Conservation (phyloP, 768 basidiomycete genomes). For the Tylopilus sp. region DNA sequence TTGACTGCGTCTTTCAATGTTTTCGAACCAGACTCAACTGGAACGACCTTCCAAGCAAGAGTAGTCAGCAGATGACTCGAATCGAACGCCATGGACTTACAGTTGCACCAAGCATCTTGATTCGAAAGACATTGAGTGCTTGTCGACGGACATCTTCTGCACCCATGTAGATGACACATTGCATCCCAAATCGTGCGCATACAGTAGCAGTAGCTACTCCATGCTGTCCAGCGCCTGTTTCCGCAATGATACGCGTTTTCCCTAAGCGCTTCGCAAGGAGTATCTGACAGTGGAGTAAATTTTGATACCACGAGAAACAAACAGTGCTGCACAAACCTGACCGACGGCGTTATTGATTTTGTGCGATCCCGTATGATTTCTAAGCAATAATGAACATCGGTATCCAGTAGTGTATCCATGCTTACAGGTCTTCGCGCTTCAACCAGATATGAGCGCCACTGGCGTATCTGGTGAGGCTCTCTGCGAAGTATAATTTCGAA, state of each 20-base stretch:
- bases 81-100: background rate
- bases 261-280: background rate
- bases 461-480: background rate
- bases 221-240: background rate
- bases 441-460: background rate
- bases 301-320: background rate
- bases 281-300: background rate
- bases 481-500: background rate
- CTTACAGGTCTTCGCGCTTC: background rate
- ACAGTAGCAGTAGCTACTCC: background rate
- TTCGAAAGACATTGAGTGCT: background rate
- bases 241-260: background rate
- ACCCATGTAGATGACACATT: background rate
- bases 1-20: conserved; percentile 1
- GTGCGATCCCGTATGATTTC: too few species aligned
- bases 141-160: background rate
- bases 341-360: background rate
- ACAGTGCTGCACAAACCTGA: background rate
- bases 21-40: too few species aligned
- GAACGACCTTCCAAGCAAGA: too few species aligned
- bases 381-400: too few species aligned
- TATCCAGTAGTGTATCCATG: background rate
- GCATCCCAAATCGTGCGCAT: background rate
- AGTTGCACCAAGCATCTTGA: background rate
- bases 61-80: too few species aligned